These are phyloP conservation scores for Aphanomyces invadans DNA, from an alignment of 352 stramenopile genomes.

Conservation along the genomic window DNA sequence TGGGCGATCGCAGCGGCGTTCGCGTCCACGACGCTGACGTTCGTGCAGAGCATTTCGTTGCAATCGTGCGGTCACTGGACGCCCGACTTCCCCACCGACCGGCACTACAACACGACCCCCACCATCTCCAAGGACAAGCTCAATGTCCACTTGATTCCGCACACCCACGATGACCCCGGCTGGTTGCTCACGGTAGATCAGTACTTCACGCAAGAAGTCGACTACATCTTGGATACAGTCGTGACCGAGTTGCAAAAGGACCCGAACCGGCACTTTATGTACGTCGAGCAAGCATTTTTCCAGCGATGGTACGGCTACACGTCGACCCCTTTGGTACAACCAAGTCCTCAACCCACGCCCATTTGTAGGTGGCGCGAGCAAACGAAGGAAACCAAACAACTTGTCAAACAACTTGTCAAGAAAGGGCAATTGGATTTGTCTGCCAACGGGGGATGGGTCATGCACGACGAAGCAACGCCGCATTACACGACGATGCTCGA, in stretches of 20 bases:
- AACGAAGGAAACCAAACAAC: constrained; percentile 47
- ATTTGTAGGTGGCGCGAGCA: constrained; percentile 78
- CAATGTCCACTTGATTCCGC: constrained; percentile 94
- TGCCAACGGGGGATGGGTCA: constrained; percentile 96
- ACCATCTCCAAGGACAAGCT: constrained; percentile 59
- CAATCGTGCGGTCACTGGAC: neutral
- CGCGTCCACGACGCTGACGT: neutral
- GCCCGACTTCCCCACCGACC: constrained; percentile 35
- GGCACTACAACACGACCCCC: constrained; percentile 57
- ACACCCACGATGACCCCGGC: constrained; percentile 94
- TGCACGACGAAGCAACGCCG: constrained; percentile 96
- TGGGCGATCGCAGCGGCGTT: neutral
- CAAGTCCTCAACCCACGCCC: too few species aligned
- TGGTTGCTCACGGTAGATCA: constrained; percentile 97
- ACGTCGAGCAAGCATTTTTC: constrained; percentile 95
- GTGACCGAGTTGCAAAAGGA: constrained; percentile 83
- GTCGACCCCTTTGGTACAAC: neutral
- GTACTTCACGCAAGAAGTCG: constrained; percentile 92
- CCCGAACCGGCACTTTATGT: constrained; percentile 90
- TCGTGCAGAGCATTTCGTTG: neutral
- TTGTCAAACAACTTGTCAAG: constrained; percentile 83
- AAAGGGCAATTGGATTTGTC: constrained; percentile 88
- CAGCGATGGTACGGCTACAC: constrained; percentile 79
- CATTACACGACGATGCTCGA: constrained; percentile 98
- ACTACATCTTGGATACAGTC: constrained; percentile 94